Percentiles rank a stretch among this genome's conserved stretches.
These are phyloP conservation scores for Zostera marina DNA, from an alignment of 116 monocot species.

Conservation along the genomic window DNA sequence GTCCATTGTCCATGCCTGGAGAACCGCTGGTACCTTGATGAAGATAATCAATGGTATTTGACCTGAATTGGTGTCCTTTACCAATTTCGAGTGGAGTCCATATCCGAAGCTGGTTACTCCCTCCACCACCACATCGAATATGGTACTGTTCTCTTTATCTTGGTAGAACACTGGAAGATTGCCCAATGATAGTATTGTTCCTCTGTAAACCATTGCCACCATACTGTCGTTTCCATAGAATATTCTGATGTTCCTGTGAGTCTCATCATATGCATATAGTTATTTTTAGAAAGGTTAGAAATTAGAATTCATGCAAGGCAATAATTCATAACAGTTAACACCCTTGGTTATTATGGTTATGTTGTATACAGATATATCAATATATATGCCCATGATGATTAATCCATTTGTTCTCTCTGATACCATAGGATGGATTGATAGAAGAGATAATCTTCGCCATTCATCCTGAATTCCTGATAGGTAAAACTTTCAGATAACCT, in stretches of 20 bases:
- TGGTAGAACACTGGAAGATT: constrained; percentile 49
- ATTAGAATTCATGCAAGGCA: too few relatives aligned
- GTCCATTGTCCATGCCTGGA: constrained; percentile 13
- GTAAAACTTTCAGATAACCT: too few relatives aligned
- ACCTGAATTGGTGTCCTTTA: constrained; percentile 14
- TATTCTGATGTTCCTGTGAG: constrained; percentile 25
- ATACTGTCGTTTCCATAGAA: constrained; percentile 23
- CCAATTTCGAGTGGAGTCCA: constrained; percentile 20
- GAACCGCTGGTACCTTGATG: constrained; percentile 37
- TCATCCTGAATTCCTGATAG: too few relatives aligned
- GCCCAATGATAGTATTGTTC: constrained; percentile 28
- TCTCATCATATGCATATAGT: too few relatives aligned
- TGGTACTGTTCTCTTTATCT: constrained; percentile 33
- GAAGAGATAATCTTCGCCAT: too few relatives aligned
- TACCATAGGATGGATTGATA: too few relatives aligned
- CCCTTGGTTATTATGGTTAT: too few relatives aligned
- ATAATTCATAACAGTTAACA: too few relatives aligned
- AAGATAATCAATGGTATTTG: constrained; percentile 38
- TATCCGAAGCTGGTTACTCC: constrained; percentile 20
- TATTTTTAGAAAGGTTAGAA: too few relatives aligned
- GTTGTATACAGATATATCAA: too few relatives aligned
- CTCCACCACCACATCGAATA: constrained; percentile 23
- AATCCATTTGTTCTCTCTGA: too few relatives aligned
- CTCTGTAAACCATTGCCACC: constrained; percentile 22
- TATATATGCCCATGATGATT: too few relatives aligned